A percentile compares a stretch with the other conserved stretches of the same genome.
Evolutionary conservation across 2,329 filamentous ascomycete species (phyloP).

Genomic region (Colletotrichum chrysophilum): DNA sequence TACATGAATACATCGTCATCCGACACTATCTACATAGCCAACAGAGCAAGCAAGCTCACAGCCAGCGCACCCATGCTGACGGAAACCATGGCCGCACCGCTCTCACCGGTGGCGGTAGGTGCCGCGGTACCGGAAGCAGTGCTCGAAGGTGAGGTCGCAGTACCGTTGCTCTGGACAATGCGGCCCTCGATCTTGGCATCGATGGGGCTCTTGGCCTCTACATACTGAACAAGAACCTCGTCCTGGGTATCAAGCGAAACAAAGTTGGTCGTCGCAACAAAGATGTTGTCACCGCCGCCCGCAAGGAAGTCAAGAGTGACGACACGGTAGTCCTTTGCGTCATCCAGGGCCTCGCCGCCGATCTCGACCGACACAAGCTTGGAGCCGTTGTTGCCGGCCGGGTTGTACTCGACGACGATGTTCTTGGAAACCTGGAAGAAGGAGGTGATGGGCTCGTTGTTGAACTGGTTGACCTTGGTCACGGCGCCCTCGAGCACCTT

Average conservation of each 20-base stretch:
- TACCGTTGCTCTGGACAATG: conserved; percentile 33
- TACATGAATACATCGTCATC: background rate
- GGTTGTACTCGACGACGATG: conserved; percentile 64
- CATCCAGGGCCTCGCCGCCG: conserved; percentile 51
- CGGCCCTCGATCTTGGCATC: conserved; percentile 53
- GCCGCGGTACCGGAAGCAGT: background rate
- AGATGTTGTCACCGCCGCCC: conserved; percentile 67
- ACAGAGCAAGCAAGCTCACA: background rate
- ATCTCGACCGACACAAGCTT: conserved; percentile 60
- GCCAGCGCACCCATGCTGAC: background rate
- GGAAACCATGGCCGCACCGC: background rate
- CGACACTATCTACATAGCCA: background rate
- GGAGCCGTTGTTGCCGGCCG: conserved; percentile 49
- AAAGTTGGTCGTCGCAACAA: conserved; percentile 42
- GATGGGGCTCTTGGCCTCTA: conserved; percentile 53
- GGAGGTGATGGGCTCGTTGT: conserved; percentile 56
- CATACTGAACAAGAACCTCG: conserved; percentile 57
- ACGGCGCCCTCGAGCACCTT: conserved; percentile 65
- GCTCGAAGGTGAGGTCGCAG: background rate
- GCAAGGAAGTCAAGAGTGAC: conserved; percentile 69
- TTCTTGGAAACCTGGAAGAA: conserved; percentile 65
- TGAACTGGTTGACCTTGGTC: conserved; percentile 58
- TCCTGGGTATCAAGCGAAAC: conserved; percentile 57
- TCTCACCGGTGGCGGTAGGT: background rate
- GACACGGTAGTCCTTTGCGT: conserved; percentile 55